phyloP scores from a whole-genome alignment of 495 filamentous ascomycete genomes.

The Cercophora sp. region DNA sequence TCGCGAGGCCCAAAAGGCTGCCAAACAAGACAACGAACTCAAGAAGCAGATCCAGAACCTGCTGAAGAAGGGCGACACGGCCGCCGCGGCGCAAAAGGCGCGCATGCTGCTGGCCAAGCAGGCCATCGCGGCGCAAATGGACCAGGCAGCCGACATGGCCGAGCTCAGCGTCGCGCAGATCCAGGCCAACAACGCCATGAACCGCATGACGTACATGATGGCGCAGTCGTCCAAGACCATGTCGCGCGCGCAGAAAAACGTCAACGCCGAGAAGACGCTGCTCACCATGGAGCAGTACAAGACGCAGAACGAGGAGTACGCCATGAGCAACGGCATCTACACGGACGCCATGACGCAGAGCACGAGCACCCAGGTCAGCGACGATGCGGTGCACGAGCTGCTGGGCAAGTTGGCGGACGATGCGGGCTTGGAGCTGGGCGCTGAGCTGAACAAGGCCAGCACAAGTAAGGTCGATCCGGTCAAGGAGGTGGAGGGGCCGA shows the following conservation, averaged over 20 bases:
- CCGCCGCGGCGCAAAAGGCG: conserved; percentile 79
- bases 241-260: conserved; percentile 67
- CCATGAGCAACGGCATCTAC: conserved; percentile 77
- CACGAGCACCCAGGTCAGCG: conserved; percentile 71
- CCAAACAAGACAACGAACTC: conserved; percentile 75
- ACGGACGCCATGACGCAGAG: conserved; percentile 74
- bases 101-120: conserved; percentile 54
- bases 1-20: conserved; percentile 73
- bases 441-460: conserved; percentile 61
- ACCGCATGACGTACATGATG: conserved; percentile 53
- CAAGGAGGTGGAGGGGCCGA: conserved; percentile 46
- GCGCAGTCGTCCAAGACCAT: conserved; percentile 46
- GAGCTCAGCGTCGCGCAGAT: conserved; percentile 49
- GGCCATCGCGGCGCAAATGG: conserved; percentile 51
- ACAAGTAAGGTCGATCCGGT: conserved; percentile 51
- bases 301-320: conserved; percentile 78
- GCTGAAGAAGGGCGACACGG: conserved; percentile 67
- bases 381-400: conserved; percentile 78
- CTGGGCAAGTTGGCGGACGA: conserved; percentile 79
- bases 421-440: conserved; percentile 68
- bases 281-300: conserved; percentile 74
- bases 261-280: conserved; percentile 65
- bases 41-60: conserved; percentile 80
- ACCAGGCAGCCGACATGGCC: conserved; percentile 52
- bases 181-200: conserved; percentile 53